phyloP scores from a whole-genome alignment of 2,329 filamentous ascomycete species.

The Fusarium transvaalense region DNA sequence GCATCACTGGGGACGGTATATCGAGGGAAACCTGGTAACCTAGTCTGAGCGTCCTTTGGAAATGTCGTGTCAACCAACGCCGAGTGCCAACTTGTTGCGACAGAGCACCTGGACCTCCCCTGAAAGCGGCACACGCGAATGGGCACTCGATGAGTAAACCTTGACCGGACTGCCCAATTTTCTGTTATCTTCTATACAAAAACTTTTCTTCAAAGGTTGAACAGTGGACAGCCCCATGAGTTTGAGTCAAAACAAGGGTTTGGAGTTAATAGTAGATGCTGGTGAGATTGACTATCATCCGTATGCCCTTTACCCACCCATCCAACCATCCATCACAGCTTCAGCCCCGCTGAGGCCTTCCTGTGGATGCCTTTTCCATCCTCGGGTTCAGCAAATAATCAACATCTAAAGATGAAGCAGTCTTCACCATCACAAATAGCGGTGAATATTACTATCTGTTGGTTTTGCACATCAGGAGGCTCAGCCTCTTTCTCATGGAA shows the following conservation, averaged over 20 bases:
- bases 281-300: not conserved
- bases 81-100: not conserved
- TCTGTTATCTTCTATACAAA: not conserved
- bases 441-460: constrained; percentile 12
- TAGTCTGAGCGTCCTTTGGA: not conserved
- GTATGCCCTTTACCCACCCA: constrained; percentile 15
- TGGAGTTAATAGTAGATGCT: constrained; percentile 3
- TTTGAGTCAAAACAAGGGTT: not conserved
- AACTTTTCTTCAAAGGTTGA: not conserved
- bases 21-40: not conserved
- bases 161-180: not conserved
- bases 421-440: constrained; percentile 19
- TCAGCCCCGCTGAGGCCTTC: constrained; percentile 33
- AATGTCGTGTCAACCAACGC: not conserved
- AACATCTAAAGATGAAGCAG: constrained; percentile 2
- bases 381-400: constrained; percentile 14
- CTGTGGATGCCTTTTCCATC: constrained; percentile 28
- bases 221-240: not conserved
- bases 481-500: constrained; percentile 21
- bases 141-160: not conserved
- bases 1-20: not conserved
- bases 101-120: not conserved
- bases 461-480: constrained; percentile 8
- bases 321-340: constrained; percentile 17
- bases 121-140: not conserved